Conservation (phyloP, 345 rosid genomes). For the Arabidopsis arenosa region DNA sequence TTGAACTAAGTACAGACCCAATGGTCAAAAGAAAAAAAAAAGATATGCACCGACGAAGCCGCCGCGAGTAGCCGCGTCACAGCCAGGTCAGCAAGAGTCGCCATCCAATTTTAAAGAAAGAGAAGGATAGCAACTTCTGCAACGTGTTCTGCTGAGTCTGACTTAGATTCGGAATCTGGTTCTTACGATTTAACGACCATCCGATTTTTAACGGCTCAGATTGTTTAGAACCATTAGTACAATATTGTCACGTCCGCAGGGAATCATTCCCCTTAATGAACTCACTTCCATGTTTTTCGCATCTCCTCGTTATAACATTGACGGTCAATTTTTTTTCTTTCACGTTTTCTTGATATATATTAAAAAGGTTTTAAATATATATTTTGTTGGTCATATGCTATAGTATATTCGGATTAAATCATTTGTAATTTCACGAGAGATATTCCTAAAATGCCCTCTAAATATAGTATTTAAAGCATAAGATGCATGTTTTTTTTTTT, state of each 20-base stretch:
- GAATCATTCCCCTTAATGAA: conserved; percentile 16
- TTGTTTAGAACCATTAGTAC: conserved; percentile 3
- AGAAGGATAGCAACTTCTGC: conserved; percentile 3
- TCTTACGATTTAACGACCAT: conserved; percentile 36
- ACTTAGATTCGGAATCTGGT: conserved; percentile 35
- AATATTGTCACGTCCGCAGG: conserved; percentile 19
- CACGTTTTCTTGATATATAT: conserved; percentile 32
- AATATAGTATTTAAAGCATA: background rate
- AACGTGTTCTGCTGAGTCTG: conserved; percentile 28
- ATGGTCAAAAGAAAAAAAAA: background rate
- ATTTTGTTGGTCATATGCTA: conserved; percentile 9
- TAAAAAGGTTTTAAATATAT: background rate
- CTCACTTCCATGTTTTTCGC: conserved; percentile 38
- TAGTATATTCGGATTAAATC: conserved; percentile 27
- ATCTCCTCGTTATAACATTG: conserved; percentile 18
- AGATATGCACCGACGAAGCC: conserved; percentile 22
- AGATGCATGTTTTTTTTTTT: background rate
- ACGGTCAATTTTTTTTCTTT: conserved; percentile 18
- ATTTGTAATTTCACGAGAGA: background rate
- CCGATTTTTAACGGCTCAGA: conserved; percentile 38
- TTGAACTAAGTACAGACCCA: background rate
- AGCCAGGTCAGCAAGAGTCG: conserved; percentile 44
- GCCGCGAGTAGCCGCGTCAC: conserved; percentile 47
- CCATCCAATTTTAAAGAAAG: conserved; percentile 11
- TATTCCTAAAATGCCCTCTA: conserved; percentile 14